phyloP scores from a whole-genome alignment of 257 asterid genomes.

The Paraleonurus japonicus region DNA sequence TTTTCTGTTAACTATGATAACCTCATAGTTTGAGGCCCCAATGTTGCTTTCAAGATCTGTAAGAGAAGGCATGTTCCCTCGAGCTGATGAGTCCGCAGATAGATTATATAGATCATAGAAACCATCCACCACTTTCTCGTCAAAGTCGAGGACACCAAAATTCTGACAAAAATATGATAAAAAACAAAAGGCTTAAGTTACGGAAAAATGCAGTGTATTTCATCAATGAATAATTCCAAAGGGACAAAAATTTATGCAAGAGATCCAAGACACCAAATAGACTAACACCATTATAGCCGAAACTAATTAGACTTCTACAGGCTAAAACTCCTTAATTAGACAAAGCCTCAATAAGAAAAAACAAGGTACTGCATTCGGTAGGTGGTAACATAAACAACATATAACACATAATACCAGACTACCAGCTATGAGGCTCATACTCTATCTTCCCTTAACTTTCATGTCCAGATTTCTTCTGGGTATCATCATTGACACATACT shows the following conservation, averaged over 20 bases:
- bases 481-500: neutral
- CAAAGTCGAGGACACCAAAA: conserved; percentile 83
- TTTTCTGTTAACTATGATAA: conserved; percentile 70
- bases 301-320: neutral
- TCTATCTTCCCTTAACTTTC: neutral
- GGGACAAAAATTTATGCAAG: neutral
- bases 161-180: conserved; percentile 45
- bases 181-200: neutral
- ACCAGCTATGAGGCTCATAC: neutral
- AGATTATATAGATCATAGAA: conserved; percentile 86
- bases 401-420: neutral
- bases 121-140: conserved; percentile 91
- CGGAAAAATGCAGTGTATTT: neutral
- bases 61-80: conserved; percentile 94
- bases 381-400: neutral
- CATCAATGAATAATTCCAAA: conserved; percentile 11
- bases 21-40: conserved; percentile 77
- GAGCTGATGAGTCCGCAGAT: conserved; percentile 55
- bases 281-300: neutral
- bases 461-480: neutral
- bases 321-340: neutral
- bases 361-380: neutral
- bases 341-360: neutral
- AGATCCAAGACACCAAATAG: conserved; percentile 3
- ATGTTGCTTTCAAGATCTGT: conserved; percentile 69